Percentiles rank a stretch among this genome's conserved stretches.
Conservation (phyloP, 192 early-diverging fungal genomes). For the Phlyctochytrium planicorne region DNA sequence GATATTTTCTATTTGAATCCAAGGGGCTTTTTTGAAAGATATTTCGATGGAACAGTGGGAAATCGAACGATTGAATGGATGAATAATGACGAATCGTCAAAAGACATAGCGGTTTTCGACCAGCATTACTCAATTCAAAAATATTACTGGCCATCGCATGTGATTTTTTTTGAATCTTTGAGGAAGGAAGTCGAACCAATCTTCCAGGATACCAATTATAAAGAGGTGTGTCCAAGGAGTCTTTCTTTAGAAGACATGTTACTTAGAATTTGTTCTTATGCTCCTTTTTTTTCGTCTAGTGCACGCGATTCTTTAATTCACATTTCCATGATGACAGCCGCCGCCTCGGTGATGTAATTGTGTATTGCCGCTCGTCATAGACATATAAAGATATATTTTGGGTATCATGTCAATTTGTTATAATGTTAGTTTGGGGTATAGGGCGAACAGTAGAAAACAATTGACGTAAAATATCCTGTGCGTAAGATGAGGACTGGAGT, state of each 20-base stretch:
- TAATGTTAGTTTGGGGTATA: neutral
- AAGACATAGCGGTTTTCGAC: conserved; percentile 20
- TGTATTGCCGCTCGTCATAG: no score
- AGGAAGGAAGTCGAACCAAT: neutral
- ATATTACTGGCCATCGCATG: conserved; percentile 64
- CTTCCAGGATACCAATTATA: conserved; percentile 54
- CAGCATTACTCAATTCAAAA: conserved; percentile 31
- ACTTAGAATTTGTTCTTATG: no score
- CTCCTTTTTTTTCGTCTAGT: conserved; percentile 36
- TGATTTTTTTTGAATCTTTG: conserved; percentile 78
- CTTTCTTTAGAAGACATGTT: no score
- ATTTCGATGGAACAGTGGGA: conserved; percentile 21
- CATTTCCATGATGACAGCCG: conserved; percentile 82
- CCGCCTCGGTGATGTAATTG: conserved; percentile 78
- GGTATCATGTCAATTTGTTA: no score
- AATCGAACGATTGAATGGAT: conserved; percentile 3
- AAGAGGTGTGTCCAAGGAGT: conserved; percentile 40
- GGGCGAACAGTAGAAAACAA: neutral
- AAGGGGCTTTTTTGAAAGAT: conserved; percentile 46
- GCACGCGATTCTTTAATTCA: conserved; percentile 86
- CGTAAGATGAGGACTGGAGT: neutral
- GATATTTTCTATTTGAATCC: conserved; percentile 80
- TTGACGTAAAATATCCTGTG: neutral
- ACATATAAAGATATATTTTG: no score
- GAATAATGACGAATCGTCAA: conserved; percentile 6